These are phyloP conservation scores for Phytophthora fragariaefolia DNA, from an alignment of 352 stramenopile genomes.

Conservation along the genomic window DNA sequence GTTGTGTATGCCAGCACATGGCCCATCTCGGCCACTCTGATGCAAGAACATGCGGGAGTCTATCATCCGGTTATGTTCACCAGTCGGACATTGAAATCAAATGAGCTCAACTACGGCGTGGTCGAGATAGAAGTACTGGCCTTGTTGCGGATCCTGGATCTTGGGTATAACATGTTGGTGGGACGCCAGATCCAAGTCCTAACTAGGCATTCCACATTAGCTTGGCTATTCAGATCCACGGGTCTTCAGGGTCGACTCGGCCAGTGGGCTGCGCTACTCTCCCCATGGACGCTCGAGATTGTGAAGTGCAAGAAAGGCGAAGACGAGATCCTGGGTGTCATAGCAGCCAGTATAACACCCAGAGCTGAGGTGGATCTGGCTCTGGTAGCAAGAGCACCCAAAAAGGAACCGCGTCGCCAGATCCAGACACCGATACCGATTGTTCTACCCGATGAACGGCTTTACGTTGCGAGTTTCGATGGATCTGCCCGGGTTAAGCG, in stretches of 20 bases:
- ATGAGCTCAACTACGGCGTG: constrained; percentile 22
- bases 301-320: too few species aligned
- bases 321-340: not conserved
- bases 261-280: too few species aligned
- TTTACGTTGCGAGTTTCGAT: too few species aligned
- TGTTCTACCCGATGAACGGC: too few species aligned
- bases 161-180: constrained; percentile 10
- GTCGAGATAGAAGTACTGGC: too few species aligned
- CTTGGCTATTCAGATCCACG: constrained; percentile 11
- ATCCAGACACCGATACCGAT: not conserved
- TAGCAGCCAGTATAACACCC: constrained; percentile 10
- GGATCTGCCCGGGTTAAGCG: too few species aligned
- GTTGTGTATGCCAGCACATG: not conserved
- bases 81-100: constrained; percentile 18
- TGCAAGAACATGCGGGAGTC: too few species aligned
- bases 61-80: constrained; percentile 19
- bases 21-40: not conserved
- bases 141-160: constrained; percentile 11
- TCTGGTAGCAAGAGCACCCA: not conserved
- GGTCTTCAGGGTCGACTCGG: too few species aligned
- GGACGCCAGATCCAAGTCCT: constrained; percentile 3
- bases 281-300: too few species aligned
- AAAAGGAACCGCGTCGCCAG: not conserved
- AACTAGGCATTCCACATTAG: constrained; percentile 7
- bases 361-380: constrained; percentile 3